Evolutionary conservation across 768 basidiomycete genomes (phyloP), one percentile per base, ranked within the genome.

Genomic region (Pilatotrama ljubarskyi): DNA sequence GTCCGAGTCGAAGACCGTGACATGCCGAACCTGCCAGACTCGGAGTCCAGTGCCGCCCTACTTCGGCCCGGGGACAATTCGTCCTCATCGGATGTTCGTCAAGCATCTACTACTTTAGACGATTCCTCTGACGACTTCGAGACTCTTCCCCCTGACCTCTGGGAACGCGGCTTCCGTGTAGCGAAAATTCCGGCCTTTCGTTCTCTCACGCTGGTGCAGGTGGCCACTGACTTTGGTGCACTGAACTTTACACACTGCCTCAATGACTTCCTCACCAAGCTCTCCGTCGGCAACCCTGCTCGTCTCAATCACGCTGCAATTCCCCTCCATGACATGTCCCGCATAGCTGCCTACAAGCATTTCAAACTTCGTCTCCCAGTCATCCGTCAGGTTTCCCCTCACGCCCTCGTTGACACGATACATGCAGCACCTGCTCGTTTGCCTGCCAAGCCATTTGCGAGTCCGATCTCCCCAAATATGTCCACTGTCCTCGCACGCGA

Each of bases 331-430:
- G 29, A 42, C 9, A 11, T 22, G 18, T 18, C 47, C 5, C 56
- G 38, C 10, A 5, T 50, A 2, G n/a, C 44, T 15, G 47, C 48
- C 25, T 58, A 58, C 48, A 58, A 49, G 56, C 56, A 58, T 6
- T 20, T 13, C 15, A 58, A 58, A 17, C 2, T 50, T 5, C n/a
- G 18, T 2, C 50, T 58, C 32, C 57, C 57, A 2, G 20, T 35
- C 14, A 8, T 51, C 2, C 40, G 50, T 10, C 57, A 58, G n/a
- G 56, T 58, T 2, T 24, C 47, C 2, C 0, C 25, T 1, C 7
- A 25, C 10, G n/a, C 36, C 5, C 47, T 17, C 6, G 11, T 50
- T 29, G 40, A 58, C 25, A 58, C 32, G 20, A 50, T 50, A 20
- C 48, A 58, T 13, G 56, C 56, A 2, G 32, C 56, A 2, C 56